Conservation (phyloP, 306 rosid species). For the Pterocarpus santalinus region DNA sequence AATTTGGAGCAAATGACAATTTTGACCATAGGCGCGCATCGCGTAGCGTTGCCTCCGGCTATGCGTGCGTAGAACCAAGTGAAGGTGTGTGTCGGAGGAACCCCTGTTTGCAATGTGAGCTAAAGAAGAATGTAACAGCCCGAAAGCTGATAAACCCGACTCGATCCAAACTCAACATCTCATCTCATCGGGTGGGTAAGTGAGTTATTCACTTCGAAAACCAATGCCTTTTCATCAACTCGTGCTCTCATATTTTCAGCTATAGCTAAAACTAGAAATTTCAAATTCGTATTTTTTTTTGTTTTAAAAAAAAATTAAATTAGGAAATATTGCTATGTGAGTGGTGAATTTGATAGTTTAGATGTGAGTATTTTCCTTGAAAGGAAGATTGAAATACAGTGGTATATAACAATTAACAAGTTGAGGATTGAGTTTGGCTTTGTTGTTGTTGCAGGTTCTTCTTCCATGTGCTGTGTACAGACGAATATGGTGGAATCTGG, state of each 20-base stretch:
- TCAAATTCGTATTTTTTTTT: background rate
- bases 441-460: slow-evolving; percentile 11
- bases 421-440: background rate
- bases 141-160: background rate
- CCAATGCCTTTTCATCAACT: too few relatives aligned
- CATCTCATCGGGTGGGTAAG: background rate
- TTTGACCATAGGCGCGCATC: background rate
- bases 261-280: background rate
- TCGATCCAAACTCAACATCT: background rate
- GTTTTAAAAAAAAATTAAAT: background rate
- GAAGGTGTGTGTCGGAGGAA: background rate
- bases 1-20: background rate
- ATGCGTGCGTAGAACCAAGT: background rate
- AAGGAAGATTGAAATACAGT: background rate
- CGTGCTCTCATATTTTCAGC: background rate
- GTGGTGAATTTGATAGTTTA: background rate
- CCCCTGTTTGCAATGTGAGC: background rate
- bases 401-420: background rate
- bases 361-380: background rate
- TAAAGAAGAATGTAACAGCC: background rate
- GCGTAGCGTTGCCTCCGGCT: slow-evolving; percentile 7
- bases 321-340: background rate
- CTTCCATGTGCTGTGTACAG: background rate
- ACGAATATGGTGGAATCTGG: slow-evolving; percentile 23
- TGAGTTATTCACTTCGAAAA: background rate